phyloP scores from a whole-genome alignment of 768 basidiomycete species.

The Rhodotorula paludigena region DNA sequence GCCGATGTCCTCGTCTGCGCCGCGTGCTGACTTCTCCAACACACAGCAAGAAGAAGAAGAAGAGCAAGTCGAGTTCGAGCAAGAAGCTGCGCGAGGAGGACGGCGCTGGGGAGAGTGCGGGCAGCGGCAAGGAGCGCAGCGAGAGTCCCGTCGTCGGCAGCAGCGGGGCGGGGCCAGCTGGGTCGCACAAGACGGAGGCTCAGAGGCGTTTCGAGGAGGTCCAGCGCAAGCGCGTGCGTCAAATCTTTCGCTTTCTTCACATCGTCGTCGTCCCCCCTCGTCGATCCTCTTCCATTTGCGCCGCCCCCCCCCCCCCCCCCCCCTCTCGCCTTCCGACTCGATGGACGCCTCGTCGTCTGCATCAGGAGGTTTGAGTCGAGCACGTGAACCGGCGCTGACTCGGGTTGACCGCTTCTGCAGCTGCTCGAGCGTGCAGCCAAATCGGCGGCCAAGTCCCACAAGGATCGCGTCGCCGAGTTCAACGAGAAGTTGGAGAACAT shows the following conservation, averaged over 20 bases:
- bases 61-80: slow-evolving; percentile 33
- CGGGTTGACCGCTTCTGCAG: slow-evolving; percentile 49
- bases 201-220: slow-evolving; percentile 81
- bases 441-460: slow-evolving; percentile 78
- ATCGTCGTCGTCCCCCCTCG: too few relatives aligned
- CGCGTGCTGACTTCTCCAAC: neutral
- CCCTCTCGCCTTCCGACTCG: too few relatives aligned
- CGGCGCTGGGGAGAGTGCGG: slow-evolving; percentile 5
- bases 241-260: neutral
- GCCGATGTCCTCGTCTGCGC: too few relatives aligned
- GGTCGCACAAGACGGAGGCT: slow-evolving; percentile 56
- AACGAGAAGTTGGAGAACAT: slow-evolving; percentile 78
- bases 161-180: neutral
- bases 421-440: slow-evolving; percentile 68
- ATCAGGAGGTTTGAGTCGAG: too few relatives aligned
- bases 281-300: too few relatives aligned
- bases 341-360: too few relatives aligned
- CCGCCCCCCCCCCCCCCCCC: too few relatives aligned
- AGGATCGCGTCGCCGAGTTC: slow-evolving; percentile 86
- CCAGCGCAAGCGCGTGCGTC: slow-evolving; percentile 70
- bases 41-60: slow-evolving; percentile 33
- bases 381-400: too few relatives aligned
- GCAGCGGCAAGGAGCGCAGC: neutral
- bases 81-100: slow-evolving; percentile 23
- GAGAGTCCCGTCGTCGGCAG: neutral